Evolutionary conservation across 306 rosid species (phyloP).

Genomic region (Herpetospermum pedunculosum): DNA sequence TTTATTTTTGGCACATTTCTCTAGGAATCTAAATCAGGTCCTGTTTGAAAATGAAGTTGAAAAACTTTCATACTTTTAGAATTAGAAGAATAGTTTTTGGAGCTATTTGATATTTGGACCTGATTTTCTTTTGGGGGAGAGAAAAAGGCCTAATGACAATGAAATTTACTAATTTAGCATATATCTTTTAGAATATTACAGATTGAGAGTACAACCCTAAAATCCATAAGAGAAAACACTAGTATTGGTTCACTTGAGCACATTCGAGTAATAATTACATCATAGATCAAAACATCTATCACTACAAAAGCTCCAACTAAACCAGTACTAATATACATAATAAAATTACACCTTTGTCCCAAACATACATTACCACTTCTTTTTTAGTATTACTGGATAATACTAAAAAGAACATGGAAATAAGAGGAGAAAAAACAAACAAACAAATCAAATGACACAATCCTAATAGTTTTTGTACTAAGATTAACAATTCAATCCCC

Average conservation of each 20-base stretch:
- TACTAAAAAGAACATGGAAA: neutral
- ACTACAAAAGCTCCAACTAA: constrained; percentile 4
- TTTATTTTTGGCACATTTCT: neutral
- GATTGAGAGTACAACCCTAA: neutral
- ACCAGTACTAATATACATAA: constrained; percentile 2
- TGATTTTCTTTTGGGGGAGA: neutral
- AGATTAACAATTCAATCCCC: neutral
- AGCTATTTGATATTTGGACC: neutral
- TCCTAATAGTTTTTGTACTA: neutral
- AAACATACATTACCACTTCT: neutral
- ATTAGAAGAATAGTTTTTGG: neutral
- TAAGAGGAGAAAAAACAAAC: neutral
- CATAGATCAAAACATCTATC: neutral
- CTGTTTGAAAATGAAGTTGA: neutral
- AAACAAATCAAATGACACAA: neutral
- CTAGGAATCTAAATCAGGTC: neutral
- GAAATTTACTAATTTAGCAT: neutral
- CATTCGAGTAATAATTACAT: neutral
- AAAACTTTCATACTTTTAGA: neutral
- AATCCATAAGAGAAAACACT: neutral
- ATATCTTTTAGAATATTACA: neutral
- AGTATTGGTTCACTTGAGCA: neutral
- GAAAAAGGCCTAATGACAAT: neutral
- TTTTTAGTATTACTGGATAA: neutral
- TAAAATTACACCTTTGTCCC: neutral